Conservation (phyloP, 441 rosid species). For the Daphne laureola region DNA sequence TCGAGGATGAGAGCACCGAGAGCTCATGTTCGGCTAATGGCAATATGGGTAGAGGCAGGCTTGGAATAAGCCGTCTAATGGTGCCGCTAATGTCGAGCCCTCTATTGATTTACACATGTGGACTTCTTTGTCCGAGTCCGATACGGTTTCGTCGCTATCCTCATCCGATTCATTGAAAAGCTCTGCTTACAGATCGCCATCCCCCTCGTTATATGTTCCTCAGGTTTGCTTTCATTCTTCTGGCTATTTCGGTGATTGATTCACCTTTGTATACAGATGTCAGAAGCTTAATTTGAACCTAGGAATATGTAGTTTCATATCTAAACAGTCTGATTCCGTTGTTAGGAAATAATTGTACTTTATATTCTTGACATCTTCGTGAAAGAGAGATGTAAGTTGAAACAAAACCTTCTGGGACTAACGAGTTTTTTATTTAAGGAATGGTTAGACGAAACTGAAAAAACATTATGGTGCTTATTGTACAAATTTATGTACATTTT, state of each 20-base stretch:
- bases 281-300: not conserved
- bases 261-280: not conserved
- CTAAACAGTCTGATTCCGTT: too few species aligned
- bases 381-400: too few species aligned
- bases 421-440: too few species aligned
- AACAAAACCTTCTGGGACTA: too few species aligned
- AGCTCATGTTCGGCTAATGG: constrained; percentile 31
- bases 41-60: constrained; percentile 59
- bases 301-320: not conserved
- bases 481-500: too few species aligned
- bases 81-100: constrained; percentile 39
- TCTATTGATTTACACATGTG: constrained; percentile 79
- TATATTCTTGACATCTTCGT: too few species aligned
- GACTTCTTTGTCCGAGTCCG: constrained; percentile 82
- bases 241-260: too few species aligned
- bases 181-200: constrained; percentile 43
- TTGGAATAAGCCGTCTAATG: constrained; percentile 72
- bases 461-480: too few species aligned
- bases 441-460: too few species aligned
- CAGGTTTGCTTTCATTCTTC: constrained; percentile 14
- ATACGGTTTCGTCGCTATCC: constrained; percentile 43
- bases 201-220: constrained; percentile 29
- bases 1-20: constrained; percentile 38
- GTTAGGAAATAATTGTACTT: too few species aligned
- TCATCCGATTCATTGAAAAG: constrained; percentile 61